Base-by-base conservation (phyloP, 2,329 filamentous ascomycete genomes). In the Pyricularia pennisetigena region DNA sequence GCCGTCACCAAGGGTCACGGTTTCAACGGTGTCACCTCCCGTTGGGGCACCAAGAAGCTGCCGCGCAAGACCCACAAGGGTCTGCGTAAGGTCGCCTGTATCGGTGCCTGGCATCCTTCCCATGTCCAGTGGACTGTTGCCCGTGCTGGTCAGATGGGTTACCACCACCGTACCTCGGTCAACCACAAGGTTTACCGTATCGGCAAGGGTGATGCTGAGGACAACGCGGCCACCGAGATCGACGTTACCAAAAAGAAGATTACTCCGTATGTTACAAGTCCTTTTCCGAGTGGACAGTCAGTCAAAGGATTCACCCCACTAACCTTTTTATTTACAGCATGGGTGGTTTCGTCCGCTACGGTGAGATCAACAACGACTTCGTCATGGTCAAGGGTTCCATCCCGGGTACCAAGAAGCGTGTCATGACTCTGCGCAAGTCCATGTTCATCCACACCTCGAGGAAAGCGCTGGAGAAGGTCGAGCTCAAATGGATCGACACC, bases 61-160 rank as follows among this genome's bases (percentile, higher is more conserved):
- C 95, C 95, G 76, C 93, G 95, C 82, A 99, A 99, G 93, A 99
- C 95, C 72, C 95, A 99, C 92, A 99, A 99, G 91, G 95, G 95
- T 97, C 93, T 99, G 80, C 91, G 95, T 80, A 99, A 99, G 92
- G 94, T 99, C 78, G 95, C 95, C 80, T 99, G 95, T 97, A 99
- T 99, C 83, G 95, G 95, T 92, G 95, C 95, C 78, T 99, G 95
- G 95, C 95, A 99, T 88, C 95, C 95, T 80, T 93, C 92, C 84
- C 95, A 99, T 93, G 95, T 99, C 84, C 95, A 99, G 88, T 99
- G 95, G 95, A 99, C 95, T 82, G 95, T 99, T 86, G 95, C 94
- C 81, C 95, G 95, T 91, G 95, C 95, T 74, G 95, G 95, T 97
- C 95, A 99, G 87, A 89, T 90, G 84, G 95, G 95, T 88, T 99